Evolutionary conservation across 176 grass and related monocot species (phyloP), one percentile per base, ranked within the genome.

Genomic region (Rhynchospora pubera): DNA sequence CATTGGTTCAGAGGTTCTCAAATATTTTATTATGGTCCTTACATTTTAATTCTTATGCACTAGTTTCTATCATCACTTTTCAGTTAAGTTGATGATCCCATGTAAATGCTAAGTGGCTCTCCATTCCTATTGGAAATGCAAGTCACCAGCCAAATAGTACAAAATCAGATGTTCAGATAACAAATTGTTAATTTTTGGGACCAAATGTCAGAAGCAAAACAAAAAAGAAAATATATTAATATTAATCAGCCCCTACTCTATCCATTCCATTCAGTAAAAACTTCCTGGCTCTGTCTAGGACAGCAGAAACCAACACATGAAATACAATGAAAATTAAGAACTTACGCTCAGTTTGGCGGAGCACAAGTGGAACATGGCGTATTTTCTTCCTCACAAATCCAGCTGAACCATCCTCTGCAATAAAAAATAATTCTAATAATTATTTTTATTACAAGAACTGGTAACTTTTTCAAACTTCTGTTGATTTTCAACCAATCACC

Each of bases 261-360:
- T 34, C 32, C 32, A 34, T 8, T 72, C 18, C 9, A 72, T 9
- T 18, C n/a, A 48, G 43, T 6, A 72, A 72, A 7, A 72, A 47
- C 11, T 48, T 72, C n/a, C n/a, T 22, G 42, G 16, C 4, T 66
- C 26, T 24, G 53, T 32, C 9, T 30, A 9, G 13, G 23, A 5
- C 24, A 32, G 32, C 32, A 64, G 9, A 32, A 64, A 64, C 9
- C 6, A 77, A 42, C 3, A 69, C 77, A 79, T 84, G 19, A 88
- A 9, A 18, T 64, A n/a, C n/a, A 55, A 15, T 62, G 66, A 16
- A 15, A 80, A 30, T 19, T 42, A 82, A 8, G 53, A 80, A 84
- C 92, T 90, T 90, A 94, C 92, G 89, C 51, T 98, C 95, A 46
- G 95, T 91, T 82, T 87, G 81, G 3, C 95, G 89, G 83, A 87